phyloP scores from a whole-genome alignment of 73 alveolate genomes.

The Paraurostyla sp. region DNA sequence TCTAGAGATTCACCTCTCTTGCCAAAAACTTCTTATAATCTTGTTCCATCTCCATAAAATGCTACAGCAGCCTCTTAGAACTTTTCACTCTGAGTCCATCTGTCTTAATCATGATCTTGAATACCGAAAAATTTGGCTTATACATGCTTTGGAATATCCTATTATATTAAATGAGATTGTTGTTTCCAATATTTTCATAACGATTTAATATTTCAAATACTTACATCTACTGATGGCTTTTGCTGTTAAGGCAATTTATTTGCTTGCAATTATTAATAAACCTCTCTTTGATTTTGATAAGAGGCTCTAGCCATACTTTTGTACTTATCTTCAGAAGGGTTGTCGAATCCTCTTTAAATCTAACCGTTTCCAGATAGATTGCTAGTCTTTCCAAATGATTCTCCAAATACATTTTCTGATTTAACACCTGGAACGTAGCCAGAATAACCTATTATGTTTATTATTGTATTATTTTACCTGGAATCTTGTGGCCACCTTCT shows the following conservation, averaged over 20 bases:
- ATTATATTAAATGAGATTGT: neutral
- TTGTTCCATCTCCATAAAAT: conserved; percentile 39
- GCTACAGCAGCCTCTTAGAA: conserved; percentile 44
- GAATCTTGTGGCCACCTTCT: conserved; percentile 42
- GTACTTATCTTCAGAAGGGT: conserved; percentile 60
- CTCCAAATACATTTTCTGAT: conserved; percentile 87
- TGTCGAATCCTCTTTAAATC: conserved; percentile 67
- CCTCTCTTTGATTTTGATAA: conserved; percentile 46
- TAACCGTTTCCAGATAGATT: conserved; percentile 54
- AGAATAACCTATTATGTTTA: conserved; percentile 73
- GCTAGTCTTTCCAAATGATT: conserved; percentile 83
- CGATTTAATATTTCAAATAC: too few species aligned
- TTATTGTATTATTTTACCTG: neutral
- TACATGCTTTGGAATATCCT: conserved; percentile 55
- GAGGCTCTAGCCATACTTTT: conserved; percentile 58
- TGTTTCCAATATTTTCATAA: too few species aligned
- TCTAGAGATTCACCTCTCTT: conserved; percentile 10
- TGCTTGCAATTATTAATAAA: conserved; percentile 24
- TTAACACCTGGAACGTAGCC: conserved; percentile 88
- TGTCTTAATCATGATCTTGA: conserved; percentile 34
- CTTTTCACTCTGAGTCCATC: conserved; percentile 43
- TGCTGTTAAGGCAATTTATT: neutral
- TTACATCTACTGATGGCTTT: conserved; percentile 43
- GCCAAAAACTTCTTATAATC: conserved; percentile 16
- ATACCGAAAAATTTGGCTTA: conserved; percentile 52